Conservation (phyloP, 1,284 basidiomycete species). For the Trichosporon sp. region DNA sequence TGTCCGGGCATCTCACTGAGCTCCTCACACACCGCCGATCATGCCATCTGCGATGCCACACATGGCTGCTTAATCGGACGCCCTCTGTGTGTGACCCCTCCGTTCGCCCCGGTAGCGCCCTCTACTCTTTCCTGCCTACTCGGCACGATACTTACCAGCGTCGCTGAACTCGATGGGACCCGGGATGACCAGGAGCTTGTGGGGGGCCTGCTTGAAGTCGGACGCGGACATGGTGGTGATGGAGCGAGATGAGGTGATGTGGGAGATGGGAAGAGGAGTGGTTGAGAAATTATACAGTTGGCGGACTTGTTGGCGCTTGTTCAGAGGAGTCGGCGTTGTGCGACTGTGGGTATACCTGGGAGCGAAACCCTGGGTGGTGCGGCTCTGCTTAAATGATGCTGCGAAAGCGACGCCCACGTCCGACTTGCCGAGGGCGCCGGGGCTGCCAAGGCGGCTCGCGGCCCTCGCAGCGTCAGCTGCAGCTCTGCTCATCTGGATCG, state of each 20-base stretch:
- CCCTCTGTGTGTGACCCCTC: not conserved
- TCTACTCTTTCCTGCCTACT: not conserved
- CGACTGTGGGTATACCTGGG: not conserved
- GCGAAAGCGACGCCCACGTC: not conserved
- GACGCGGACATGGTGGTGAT: slow-evolving; percentile 21
- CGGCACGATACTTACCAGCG: not conserved
- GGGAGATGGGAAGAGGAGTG: not conserved
- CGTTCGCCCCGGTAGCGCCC: not conserved
- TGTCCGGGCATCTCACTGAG: too few relatives aligned
- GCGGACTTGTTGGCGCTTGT: not conserved
- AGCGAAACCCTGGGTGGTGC: not conserved
- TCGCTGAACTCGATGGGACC: slow-evolving; percentile 48
- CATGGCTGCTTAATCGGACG: not conserved
- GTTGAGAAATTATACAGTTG: not conserved
- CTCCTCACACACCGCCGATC: not conserved
- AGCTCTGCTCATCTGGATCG: not conserved
- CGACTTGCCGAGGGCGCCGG: not conserved
- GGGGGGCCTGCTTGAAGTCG: slow-evolving; percentile 38
- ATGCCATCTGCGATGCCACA: not conserved
- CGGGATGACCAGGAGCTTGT: slow-evolving; percentile 49
- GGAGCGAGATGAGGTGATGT: not conserved
- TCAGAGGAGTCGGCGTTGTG: not conserved
- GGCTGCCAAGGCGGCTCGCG: not conserved
- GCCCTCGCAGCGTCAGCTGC: not conserved
- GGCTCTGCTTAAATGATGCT: not conserved